Conservation (phyloP, 1,284 basidiomycete species). For the Marasmius fiardii region DNA sequence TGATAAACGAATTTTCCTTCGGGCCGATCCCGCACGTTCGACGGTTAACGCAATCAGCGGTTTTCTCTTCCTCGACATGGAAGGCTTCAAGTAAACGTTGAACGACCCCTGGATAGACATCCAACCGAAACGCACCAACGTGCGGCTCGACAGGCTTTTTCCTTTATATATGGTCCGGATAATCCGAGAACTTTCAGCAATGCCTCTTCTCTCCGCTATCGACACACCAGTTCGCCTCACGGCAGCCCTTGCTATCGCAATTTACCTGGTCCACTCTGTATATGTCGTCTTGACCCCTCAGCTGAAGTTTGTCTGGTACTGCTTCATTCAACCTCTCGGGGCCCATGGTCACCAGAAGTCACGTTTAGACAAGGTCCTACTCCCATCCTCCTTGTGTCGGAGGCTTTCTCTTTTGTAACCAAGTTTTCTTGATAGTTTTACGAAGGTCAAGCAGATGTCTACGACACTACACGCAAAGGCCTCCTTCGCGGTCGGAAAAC, state of each 20-base stretch:
- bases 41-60: no score
- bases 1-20: not conserved
- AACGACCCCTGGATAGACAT: no score
- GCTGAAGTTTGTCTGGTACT: slow-evolving; percentile 45
- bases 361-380: slow-evolving; percentile 38
- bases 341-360: slow-evolving; percentile 33
- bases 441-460: slow-evolving; percentile 66
- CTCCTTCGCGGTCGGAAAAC: slow-evolving; percentile 69
- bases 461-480: slow-evolving; percentile 59
- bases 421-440: slow-evolving; percentile 51
- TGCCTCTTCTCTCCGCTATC: no score
- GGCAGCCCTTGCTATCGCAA: slow-evolving; percentile 2
- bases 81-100: no score
- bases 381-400: not conserved
- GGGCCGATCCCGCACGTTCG: not conserved
- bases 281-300: slow-evolving; percentile 25
- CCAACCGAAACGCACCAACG: no score
- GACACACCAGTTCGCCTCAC: not conserved
- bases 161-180: no score
- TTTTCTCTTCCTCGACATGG: no score
- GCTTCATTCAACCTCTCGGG: slow-evolving; percentile 40
- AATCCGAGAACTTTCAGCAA: no score
- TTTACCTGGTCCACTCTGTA: slow-evolving; percentile 6
- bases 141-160: no score
- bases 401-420: not conserved